Evolutionary conservation across 148 eudicot genomes (phyloP).

Genomic region (Rhododendron vialii): DNA sequence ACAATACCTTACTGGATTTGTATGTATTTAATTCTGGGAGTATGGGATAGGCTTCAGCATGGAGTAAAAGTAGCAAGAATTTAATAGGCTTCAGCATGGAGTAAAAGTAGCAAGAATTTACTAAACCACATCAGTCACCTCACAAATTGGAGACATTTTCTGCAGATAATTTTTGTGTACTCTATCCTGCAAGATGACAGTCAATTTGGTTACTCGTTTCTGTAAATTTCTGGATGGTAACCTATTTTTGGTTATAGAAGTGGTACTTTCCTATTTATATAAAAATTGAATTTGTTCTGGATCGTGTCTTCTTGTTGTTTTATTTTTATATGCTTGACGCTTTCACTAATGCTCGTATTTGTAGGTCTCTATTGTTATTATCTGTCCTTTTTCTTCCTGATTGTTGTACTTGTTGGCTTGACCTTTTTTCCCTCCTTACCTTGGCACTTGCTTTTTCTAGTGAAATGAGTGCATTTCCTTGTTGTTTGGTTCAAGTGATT

Average conservation of each 20-base stretch:
- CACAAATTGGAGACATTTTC: background rate
- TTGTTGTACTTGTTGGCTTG: background rate
- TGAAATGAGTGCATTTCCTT: background rate
- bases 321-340: background rate
- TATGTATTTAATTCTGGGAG: conserved; percentile 54
- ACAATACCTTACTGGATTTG: conserved; percentile 58
- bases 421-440: background rate
- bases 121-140: background rate
- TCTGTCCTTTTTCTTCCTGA: background rate
- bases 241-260: background rate
- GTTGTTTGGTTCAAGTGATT: too few species aligned
- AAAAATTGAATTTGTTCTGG: background rate
- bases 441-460: background rate
- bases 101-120: background rate
- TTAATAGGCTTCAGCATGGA: conserved; percentile 1
- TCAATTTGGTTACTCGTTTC: background rate
- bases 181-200: background rate
- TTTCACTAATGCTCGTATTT: background rate
- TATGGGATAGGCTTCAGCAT: too few species aligned
- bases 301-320: background rate
- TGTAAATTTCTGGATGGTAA: background rate
- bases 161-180: background rate
- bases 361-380: background rate
- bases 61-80: too few species aligned
- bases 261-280: background rate